Evolutionary conservation across 371 early-diverging fungal species (phyloP), one percentile per base, ranked within the genome.

Genomic region (Mucor racemosus): DNA sequence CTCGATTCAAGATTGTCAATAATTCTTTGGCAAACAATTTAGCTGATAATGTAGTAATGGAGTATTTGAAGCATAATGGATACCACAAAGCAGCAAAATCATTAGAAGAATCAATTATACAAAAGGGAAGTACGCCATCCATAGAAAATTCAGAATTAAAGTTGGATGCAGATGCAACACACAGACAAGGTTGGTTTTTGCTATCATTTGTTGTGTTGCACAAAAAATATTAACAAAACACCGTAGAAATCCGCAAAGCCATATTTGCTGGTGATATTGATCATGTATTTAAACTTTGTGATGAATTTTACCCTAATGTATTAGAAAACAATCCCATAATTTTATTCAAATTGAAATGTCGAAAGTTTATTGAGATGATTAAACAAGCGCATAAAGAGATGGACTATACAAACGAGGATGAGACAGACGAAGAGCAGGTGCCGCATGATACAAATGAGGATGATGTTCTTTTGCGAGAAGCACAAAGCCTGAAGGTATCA

Each of bases 321-420:
- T 76, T 95, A 15, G 35, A 74, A 42, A 15, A 69, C 92, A 62
- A 73, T 79, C 58, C 58, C n/a, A 17, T 54, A n/a, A 21, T 66
- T 11, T n/a, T 53, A 6, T 93, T 97, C 65, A 86, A 87, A 60
- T 87, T 97, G n/a, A 77, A 87, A 26, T 95, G 97, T 72, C 90
- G 89, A 44, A 89, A 92, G 69, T 96, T 96, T 72, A 76, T 96
- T 21, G 96, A 96, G 76, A 87, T 95, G 83, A 89, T 95, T 56
- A 69, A 80, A 14, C 58, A 71, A 39, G 68, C 36, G 38, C 46
- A 72, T 8, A 61, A 3, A 69, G n/a, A 15, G 36, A 69, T 61
- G 17, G 73, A 59, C 39, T 72, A 53, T 36, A 66, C 58, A 74
- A 57, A 76, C 78, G 17, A 76, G 26, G 26, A 26, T 26, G 26